Conservation (phyloP, 2,329 filamentous ascomycete species). For the Pleomassaria siparia region DNA sequence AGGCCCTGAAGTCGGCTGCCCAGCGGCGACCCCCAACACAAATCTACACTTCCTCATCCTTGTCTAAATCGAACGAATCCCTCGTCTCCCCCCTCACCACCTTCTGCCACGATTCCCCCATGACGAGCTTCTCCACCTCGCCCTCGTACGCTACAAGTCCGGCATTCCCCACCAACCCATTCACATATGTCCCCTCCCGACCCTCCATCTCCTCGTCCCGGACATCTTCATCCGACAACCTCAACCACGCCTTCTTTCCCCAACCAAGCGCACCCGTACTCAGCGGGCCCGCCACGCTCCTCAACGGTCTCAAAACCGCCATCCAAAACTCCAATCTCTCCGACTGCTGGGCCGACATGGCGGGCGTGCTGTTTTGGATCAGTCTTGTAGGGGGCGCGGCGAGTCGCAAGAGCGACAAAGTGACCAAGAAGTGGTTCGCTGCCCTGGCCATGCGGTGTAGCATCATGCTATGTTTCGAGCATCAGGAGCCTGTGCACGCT, state of each 20-base stretch:
- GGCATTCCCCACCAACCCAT: neutral
- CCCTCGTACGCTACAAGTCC: conserved; percentile 16
- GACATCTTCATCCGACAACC: neutral
- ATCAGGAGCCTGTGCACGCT: conserved; percentile 32
- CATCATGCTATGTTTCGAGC: conserved; percentile 40
- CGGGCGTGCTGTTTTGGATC: conserved; percentile 43
- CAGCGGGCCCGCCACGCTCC: conserved; percentile 12
- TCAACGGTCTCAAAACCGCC: conserved; percentile 23
- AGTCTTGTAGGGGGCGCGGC: conserved; percentile 37
- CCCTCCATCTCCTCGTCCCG: conserved; percentile 3
- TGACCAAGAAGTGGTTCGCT: conserved; percentile 32
- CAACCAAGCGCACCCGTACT: conserved; percentile 2
- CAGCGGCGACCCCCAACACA: conserved; percentile 1
- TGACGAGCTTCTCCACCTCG: conserved; percentile 17
- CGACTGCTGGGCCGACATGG: conserved; percentile 40
- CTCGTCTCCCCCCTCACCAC: conserved; percentile 19
- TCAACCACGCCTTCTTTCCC: conserved; percentile 2
- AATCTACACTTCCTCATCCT: conserved; percentile 6
- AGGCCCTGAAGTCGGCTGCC: conserved; percentile 20
- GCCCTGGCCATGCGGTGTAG: conserved; percentile 34
- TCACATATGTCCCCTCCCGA: conserved; percentile 1
- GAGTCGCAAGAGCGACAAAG: conserved; percentile 23
- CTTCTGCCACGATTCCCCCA: conserved; percentile 19
- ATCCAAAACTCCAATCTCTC: conserved; percentile 36
- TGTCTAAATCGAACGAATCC: conserved; percentile 14